These are phyloP conservation scores for Aspergillus baeticus DNA, from an alignment of 495 filamentous ascomycete genomes.

Conservation along the genomic window DNA sequence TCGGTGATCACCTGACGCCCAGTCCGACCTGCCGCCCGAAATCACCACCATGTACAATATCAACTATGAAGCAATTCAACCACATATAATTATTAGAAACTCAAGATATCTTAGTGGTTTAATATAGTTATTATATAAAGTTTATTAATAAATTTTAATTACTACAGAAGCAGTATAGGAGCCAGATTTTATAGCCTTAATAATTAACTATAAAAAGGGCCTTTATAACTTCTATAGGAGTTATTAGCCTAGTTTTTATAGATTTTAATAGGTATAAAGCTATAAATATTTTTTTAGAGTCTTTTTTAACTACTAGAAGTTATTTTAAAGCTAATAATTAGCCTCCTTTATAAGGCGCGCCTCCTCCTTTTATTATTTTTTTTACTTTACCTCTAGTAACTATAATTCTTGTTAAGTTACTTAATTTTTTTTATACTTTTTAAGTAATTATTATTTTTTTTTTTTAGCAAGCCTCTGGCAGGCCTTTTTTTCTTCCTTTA, in stretches of 20 bases:
- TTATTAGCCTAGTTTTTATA: background rate
- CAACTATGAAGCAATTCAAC: no score
- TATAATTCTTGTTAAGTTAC: background rate
- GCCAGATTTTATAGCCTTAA: background rate
- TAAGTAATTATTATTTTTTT: background rate
- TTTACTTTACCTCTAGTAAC: background rate
- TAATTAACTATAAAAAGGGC: background rate
- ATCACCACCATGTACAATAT: no score
- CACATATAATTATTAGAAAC: background rate
- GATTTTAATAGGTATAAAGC: background rate
- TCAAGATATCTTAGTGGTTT: background rate
- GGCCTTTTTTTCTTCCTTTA: no score
- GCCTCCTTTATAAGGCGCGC: background rate
- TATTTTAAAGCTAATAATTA: background rate
- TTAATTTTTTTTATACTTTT: background rate
- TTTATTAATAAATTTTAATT: background rate
- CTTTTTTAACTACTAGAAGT: no score
- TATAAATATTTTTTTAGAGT: background rate
- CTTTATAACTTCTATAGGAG: background rate
- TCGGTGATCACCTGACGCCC: no score
- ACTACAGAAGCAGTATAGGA: background rate
- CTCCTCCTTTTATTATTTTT: background rate
- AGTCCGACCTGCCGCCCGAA: no score
- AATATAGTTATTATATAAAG: background rate
- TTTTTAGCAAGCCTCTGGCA: background rate